Evolutionary conservation across 2,329 filamentous ascomycete genomes (phyloP).

Genomic region (Fusarium incarnatum): DNA sequence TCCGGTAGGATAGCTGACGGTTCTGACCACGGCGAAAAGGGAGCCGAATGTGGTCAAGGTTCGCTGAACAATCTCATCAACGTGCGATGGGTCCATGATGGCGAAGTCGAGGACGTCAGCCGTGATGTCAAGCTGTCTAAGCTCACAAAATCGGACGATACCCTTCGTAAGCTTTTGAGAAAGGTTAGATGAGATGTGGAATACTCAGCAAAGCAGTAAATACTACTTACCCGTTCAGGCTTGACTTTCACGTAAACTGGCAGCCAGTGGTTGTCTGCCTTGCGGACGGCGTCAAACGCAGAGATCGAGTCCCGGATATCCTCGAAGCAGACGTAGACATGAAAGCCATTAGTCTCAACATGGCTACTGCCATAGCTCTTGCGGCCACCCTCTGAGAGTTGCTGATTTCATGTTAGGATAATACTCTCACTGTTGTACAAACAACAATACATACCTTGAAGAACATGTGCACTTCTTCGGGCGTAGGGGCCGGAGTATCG

Average conservation of each 20-base stretch:
- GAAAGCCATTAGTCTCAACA: constrained; percentile 52
- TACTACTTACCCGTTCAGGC: constrained; percentile 21
- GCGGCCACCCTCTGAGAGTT: constrained; percentile 51
- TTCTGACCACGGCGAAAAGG: constrained; percentile 63
- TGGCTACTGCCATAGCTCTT: constrained; percentile 54
- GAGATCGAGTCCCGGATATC: constrained; percentile 71
- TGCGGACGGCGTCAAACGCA: constrained; percentile 59
- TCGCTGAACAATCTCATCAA: constrained; percentile 48
- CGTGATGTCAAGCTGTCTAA: constrained; percentile 49
- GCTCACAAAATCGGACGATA: constrained; percentile 17
- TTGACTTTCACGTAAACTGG: constrained; percentile 42
- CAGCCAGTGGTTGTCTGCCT: constrained; percentile 60
- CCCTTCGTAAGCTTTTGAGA: constrained; percentile 4
- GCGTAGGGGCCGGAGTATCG: constrained; percentile 47
- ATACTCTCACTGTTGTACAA: background rate
- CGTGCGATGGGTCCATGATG: constrained; percentile 49
- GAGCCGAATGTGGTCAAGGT: constrained; percentile 62
- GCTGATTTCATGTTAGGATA: constrained; percentile 49
- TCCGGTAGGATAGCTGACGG: constrained; percentile 55
- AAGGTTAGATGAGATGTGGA: background rate
- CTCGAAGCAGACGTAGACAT: constrained; percentile 66
- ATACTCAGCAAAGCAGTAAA: background rate
- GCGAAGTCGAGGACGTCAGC: constrained; percentile 38
- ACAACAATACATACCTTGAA: constrained; percentile 56
- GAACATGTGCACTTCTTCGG: constrained; percentile 57